These are phyloP conservation scores for Orbilia blumenaviensis DNA, from an alignment of 2,329 filamentous ascomycete genomes.

Conservation along the genomic window DNA sequence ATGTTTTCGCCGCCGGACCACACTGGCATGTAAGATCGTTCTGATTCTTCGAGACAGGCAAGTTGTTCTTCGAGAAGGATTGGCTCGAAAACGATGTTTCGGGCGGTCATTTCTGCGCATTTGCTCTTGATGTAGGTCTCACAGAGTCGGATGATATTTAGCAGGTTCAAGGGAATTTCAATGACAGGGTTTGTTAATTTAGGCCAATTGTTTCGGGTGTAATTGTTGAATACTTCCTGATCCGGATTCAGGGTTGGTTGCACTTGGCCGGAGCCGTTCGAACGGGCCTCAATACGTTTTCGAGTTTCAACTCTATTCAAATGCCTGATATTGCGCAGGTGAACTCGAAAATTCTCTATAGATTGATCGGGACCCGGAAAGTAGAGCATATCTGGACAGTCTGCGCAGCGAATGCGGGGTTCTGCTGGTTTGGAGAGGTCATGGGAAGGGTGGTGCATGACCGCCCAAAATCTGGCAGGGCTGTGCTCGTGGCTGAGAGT, in stretches of 20 bases:
- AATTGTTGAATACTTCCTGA: background rate
- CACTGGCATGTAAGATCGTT: constrained; percentile 43
- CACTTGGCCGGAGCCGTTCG: background rate
- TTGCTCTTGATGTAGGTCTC: constrained; percentile 40
- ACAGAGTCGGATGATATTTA: constrained; percentile 34
- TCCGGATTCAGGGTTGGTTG: background rate
- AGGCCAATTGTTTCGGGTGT: background rate
- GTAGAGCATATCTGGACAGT: constrained; percentile 50
- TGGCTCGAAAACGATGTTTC: constrained; percentile 49
- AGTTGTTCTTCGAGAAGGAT: constrained; percentile 42
- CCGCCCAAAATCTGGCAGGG: constrained; percentile 36
- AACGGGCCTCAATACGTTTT: background rate
- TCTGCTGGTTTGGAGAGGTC: constrained; percentile 17
- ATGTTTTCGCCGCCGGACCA: constrained; percentile 45
- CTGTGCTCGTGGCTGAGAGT: background rate
- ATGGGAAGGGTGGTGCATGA: constrained; percentile 42
- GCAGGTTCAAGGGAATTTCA: constrained; percentile 11
- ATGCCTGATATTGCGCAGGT: constrained; percentile 34
- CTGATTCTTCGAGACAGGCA: constrained; percentile 46
- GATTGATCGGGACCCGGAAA: constrained; percentile 35
- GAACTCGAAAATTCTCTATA: constrained; percentile 28
- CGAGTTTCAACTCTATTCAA: constrained; percentile 21
- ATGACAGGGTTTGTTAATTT: background rate
- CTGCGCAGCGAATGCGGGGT: constrained; percentile 42
- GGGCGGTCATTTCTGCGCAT: constrained; percentile 39